Evolutionary conservation across 495 filamentous ascomycete species (phyloP), one percentile per base, ranked within the genome.

Genomic region (Hypomontagnella submonticulosa): DNA sequence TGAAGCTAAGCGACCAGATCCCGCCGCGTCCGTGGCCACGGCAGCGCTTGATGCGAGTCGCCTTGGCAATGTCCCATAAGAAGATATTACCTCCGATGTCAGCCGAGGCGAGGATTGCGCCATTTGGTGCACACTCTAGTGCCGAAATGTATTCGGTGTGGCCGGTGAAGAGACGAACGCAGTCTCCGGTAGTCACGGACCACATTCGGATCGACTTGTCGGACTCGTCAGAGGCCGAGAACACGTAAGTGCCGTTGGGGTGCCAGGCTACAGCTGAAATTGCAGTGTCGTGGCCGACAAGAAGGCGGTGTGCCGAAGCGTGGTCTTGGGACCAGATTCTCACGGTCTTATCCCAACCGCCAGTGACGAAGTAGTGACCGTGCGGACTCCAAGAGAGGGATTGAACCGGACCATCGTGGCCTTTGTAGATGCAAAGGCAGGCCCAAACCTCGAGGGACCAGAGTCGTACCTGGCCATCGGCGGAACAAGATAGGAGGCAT

Each of bases 161-260:
- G 15, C 95, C 96, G 3, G 89, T 93, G 73, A 98, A 98, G 70
- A 98, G 84, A 15, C 95, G 90, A 0, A 97, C 91, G 40, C 90
- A 89, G 56, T 88, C 88, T 16, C 95, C 95, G 6, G 86, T 92
- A 1, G 83, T 80, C n/a, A 97, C 81, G n/a, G 90, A 86, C 94
- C 95, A 99, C 93, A 99, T 97, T 15, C 95, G 88, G 16, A 97
- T 91, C 0, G 92, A 93, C 77, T 91, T 91, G 75, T 99, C 95
- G 43, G 83, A 88, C 58, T 82, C 77, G 52, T 86, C 84, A 48
- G 90, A 92, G 0, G 89, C 92, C 1, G 95, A 97, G 78, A 98
- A 97, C 47, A 97, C 78, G 65, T 98, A 98, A 4, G 88, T 86
- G 5, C 89, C 90, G 73, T 98, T 99, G 1, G 94, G 93, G 69